Evolutionary conservation across 2,329 filamentous ascomycete genomes (phyloP), one percentile per base, ranked within the genome.

Genomic region (Aspergillus vadensis): DNA sequence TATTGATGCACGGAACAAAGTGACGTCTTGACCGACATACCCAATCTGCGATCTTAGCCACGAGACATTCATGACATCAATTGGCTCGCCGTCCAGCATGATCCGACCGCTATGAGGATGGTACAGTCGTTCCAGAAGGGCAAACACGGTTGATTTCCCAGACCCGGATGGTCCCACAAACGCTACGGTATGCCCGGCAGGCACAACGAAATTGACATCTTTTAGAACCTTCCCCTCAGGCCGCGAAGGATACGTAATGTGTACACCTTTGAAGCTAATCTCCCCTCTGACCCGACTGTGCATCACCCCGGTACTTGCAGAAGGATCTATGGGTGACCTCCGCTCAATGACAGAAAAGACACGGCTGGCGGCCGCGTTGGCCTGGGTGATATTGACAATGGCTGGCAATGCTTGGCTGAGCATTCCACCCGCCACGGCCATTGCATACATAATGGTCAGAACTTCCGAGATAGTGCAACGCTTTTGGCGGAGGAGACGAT

Each of bases 1-100:
- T 66, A 97, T 93, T 0, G 91, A 91, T 0, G 88, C 91, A 55
- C 87, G 87, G 72, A 97, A 96, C 0, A 97, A 82, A 0, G 89
- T 88, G 0, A 92, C 91, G 70, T 97, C 92, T 72, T 97, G 63
- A 49, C 70, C 64, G 4, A 68, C 64, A 27, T 66, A 61, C 5
- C 63, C 38, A 6, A 67, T 48, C 7, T 66, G 50, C 4, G 15
- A n/a, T 2, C 71, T 60, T 32, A 72, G 43, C 63, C 62, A 67
- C 5, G 63, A 55, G 10, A 71, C 54, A 38, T 76, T 75, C 5
- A 78, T 60, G 14, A 72, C 63, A n/a, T 71, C 66, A 50, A 79
- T 69, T 36, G 74, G 65, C 36, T 71, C 67, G 6, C 72, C 75
- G 63, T 79, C 77, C 21, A 80, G 69, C 38, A 25, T 65, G 12